A percentile compares a stretch with the other conserved stretches of the same genome.
Evolutionary conservation across 139 green algal species (phyloP).

Genomic region (Chlorella sp.): DNA sequence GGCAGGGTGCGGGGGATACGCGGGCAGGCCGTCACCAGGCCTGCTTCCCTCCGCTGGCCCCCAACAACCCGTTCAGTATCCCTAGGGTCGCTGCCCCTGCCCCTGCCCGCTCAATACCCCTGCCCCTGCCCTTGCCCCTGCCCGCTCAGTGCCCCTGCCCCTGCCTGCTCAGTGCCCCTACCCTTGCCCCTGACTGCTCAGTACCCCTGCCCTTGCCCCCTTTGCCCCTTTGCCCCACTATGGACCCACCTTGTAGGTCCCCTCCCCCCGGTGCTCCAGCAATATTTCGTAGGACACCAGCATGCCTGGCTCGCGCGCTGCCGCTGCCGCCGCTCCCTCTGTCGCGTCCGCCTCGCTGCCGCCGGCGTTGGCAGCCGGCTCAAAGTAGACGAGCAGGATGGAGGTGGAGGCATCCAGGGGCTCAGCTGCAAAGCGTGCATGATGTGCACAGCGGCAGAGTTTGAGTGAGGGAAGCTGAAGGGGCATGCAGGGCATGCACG

Average conservation of each 20-base stretch:
- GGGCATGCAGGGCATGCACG: background rate
- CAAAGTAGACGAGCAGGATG: conserved; percentile 40
- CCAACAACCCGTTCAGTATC: too few relatives aligned
- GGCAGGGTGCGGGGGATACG: too few relatives aligned
- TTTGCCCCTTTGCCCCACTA: background rate
- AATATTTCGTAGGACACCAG: conserved; percentile 32
- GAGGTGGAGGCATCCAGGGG: conserved; percentile 38
- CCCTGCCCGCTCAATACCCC: too few relatives aligned
- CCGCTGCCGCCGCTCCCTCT: background rate
- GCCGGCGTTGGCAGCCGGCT: background rate
- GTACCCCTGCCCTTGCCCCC: too few relatives aligned
- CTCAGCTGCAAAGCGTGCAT: conserved; percentile 23
- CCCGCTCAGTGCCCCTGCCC: too few relatives aligned
- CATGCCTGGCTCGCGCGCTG: background rate
- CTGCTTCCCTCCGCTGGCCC: too few relatives aligned
- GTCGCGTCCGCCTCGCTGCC: background rate
- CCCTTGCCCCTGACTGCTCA: too few relatives aligned
- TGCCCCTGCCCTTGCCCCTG: too few relatives aligned
- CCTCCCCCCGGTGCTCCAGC: conserved; percentile 35
- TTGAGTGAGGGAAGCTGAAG: too few relatives aligned
- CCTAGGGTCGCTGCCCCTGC: too few relatives aligned
- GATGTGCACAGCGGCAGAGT: background rate
- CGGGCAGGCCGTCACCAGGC: too few relatives aligned
- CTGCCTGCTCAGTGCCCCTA: too few relatives aligned
- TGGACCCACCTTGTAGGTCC: conserved; percentile 18